Evolutionary conservation across 176 grass and related monocot genomes (phyloP), one percentile per base, ranked within the genome.

Genomic region (Lolium perenne): DNA sequence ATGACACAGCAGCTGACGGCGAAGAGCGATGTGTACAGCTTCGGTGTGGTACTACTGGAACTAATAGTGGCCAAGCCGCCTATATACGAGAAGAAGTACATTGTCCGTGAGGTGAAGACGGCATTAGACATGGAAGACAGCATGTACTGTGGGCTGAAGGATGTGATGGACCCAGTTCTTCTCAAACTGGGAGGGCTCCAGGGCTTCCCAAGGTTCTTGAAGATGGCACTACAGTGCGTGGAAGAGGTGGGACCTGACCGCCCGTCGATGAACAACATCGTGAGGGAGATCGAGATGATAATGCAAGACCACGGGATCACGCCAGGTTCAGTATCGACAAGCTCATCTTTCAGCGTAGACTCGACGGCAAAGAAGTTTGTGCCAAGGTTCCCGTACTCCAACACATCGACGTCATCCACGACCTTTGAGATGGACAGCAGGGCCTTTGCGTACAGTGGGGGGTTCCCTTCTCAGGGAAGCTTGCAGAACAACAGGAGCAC

Each of bases 1-100:
- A 90, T 90, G 89, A 95, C 93, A 0, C 93, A 98, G 26, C 93
- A 93, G 54, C 74, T 98, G 23, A 95, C 93, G 14, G 91, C 87
- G 15, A 98, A 98, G 82, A 98, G 95, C 54, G 93, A 98, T 54
- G 95, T 95, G 8, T 98, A 98, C 20, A 98, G 93, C 80, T 98
- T 93, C 10, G 94, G 97, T 0, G 90, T 98, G 38, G 86, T 98
- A 54, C 81, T 98, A 10, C 70, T 98, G 18, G 94, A 98, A 81
- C 71, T 94, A 40, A 68, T 97, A 78, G 86, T 91, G 55, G 92
- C 86, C 35, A 86, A 79, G 54, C 90, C 90, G 25, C 92, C 95
- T 1, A 76, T 94, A 76, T 40, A 91, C 43, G 48, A 91, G 48
- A 76, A 92, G 14, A 87, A 87, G 67, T 91, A 94, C 73, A 83